A percentile compares a stretch with the other conserved stretches of the same genome.
phyloP scores from a whole-genome alignment of 176 grass and related monocot species.

The Avena sativa region DNA sequence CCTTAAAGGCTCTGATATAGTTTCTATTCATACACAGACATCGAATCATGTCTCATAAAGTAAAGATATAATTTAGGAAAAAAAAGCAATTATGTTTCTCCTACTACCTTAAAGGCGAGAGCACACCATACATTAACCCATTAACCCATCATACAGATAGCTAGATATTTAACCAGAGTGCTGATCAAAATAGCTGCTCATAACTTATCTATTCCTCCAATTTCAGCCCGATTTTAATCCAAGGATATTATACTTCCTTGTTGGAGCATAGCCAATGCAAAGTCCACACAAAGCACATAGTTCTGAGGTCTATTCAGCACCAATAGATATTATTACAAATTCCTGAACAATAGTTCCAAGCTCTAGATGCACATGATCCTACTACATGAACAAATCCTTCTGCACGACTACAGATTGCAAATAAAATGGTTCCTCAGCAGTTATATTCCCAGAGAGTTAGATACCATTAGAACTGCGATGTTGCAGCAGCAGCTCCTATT shows the following conservation, averaged over 20 bases:
- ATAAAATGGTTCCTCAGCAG: not conserved
- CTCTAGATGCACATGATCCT: not conserved
- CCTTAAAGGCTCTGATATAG: not conserved
- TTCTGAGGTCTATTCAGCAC: constrained; percentile 4
- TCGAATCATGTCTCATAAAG: not conserved
- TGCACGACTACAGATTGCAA: not conserved
- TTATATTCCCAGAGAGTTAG: constrained; percentile 1
- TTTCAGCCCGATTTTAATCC: not conserved
- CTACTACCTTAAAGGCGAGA: not conserved
- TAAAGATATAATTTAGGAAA: constrained; percentile 10
- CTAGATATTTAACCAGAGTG: not conserved
- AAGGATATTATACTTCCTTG: constrained; percentile 3
- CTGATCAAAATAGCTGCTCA: not conserved
- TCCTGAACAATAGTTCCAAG: not conserved
- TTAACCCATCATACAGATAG: constrained; percentile 12
- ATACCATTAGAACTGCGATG: not conserved
- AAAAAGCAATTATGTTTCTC: not conserved
- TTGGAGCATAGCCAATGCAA: not conserved
- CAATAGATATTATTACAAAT: not conserved
- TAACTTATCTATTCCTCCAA: not conserved
- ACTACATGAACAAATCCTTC: not conserved
- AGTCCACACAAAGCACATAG: not conserved
- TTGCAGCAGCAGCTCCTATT: not conserved
- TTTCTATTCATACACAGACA: not conserved
- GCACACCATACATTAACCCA: not conserved